Evolutionary conservation across 116 monocot species (phyloP).

Genomic region (Cymodocea nodosa): DNA sequence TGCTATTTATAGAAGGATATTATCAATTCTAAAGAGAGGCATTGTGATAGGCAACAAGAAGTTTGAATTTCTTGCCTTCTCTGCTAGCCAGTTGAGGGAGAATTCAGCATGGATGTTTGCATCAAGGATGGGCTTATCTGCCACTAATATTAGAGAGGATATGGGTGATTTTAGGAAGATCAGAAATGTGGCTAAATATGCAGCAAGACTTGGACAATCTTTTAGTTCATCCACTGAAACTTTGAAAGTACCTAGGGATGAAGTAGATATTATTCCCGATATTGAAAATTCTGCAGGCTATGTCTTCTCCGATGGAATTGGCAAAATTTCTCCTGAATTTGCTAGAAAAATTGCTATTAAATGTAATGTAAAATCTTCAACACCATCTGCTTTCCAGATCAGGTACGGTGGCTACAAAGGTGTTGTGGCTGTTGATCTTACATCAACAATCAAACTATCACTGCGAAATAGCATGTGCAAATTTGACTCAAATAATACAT

Average conservation of each 20-base stretch:
- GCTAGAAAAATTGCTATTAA: slow-evolving; percentile 64
- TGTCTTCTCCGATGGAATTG: slow-evolving; percentile 87
- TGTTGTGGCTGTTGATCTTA: slow-evolving; percentile 78
- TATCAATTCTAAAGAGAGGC: slow-evolving; percentile 51
- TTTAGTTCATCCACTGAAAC: slow-evolving; percentile 81
- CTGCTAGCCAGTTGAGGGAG: slow-evolving; percentile 77
- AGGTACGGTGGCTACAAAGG: slow-evolving; percentile 90
- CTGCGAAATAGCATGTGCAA: slow-evolving; percentile 79
- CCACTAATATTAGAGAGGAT: slow-evolving; percentile 46
- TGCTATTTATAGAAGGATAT: slow-evolving; percentile 51
- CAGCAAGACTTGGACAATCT: slow-evolving; percentile 87
- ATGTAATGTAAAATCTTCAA: slow-evolving; percentile 36
- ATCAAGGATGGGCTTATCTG: slow-evolving; percentile 37
- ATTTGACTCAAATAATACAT: slow-evolving; percentile 57
- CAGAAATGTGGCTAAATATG: slow-evolving; percentile 88
- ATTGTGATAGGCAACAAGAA: slow-evolving; percentile 65
- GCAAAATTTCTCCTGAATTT: slow-evolving; percentile 71
- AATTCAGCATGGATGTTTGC: slow-evolving; percentile 95
- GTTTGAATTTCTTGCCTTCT: slow-evolving; percentile 94
- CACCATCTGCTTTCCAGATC: slow-evolving; percentile 80
- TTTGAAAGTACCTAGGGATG: slow-evolving; percentile 34
- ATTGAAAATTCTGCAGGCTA: slow-evolving; percentile 30
- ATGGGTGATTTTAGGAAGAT: slow-evolving; percentile 73
- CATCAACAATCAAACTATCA: slow-evolving; percentile 43
- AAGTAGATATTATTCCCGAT: slow-evolving; percentile 54